phyloP scores from a whole-genome alignment of 345 rosid genomes.

The Hirschfeldia incana region DNA sequence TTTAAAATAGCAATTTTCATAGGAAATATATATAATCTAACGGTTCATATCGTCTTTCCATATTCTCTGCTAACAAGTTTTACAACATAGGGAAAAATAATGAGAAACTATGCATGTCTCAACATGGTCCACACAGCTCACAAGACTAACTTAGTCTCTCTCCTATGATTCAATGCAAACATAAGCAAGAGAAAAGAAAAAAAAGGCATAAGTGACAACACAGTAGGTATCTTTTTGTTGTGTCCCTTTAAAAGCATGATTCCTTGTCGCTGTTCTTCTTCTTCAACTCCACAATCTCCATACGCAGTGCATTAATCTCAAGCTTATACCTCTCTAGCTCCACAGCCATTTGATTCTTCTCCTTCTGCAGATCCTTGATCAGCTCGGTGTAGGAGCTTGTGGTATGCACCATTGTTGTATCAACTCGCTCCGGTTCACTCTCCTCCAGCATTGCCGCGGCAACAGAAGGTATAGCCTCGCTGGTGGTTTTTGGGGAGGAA shows the following conservation, averaged over 20 bases:
- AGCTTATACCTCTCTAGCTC: background rate
- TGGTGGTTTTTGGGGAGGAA: background rate
- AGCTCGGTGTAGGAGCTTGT: background rate
- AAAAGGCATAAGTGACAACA: background rate
- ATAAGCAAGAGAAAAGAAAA: background rate
- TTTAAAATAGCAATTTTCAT: too few species aligned
- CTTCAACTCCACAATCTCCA: background rate
- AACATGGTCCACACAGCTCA: too few species aligned
- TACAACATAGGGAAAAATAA: too few species aligned
- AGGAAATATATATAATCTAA: too few species aligned
- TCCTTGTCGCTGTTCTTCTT: background rate
- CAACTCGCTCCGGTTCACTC: background rate
- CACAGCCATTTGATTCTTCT: background rate
- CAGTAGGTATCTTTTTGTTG: background rate
- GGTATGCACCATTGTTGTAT: background rate
- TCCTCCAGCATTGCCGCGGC: background rate
- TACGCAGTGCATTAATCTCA: background rate
- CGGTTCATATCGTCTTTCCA: too few species aligned
- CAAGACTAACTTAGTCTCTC: too few species aligned
- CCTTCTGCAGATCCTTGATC: background rate
- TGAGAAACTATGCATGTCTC: too few species aligned
- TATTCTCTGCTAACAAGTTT: too few species aligned
- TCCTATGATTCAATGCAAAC: background rate
- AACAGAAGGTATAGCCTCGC: background rate
- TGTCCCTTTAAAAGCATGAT: background rate